Evolutionary conservation across 2,329 filamentous ascomycete genomes (phyloP).

Genomic region (Penicillium sp.): DNA sequence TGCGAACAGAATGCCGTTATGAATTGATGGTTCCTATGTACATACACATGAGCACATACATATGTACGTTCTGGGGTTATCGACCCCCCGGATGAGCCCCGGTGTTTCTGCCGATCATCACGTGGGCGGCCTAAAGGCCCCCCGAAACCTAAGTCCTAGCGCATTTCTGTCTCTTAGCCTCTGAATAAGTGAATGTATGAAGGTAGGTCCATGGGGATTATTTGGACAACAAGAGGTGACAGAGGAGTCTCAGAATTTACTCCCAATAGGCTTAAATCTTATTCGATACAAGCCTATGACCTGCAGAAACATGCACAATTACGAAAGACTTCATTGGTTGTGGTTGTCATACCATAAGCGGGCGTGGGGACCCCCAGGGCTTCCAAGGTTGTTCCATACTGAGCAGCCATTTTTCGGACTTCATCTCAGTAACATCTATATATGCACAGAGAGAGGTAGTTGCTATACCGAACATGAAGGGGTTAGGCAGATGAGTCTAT

Average conservation of each 20-base stretch:
- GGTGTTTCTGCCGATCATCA: slow-evolving; percentile 8
- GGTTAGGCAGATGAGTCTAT: background rate
- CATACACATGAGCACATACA: background rate
- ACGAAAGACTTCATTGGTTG: background rate
- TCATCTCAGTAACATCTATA: background rate
- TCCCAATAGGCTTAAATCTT: background rate
- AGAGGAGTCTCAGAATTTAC: no score
- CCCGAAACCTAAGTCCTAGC: background rate
- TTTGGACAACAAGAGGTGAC: background rate
- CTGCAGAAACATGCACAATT: background rate
- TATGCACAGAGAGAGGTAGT: background rate
- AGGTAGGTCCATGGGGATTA: slow-evolving; percentile 3
- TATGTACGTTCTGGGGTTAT: background rate
- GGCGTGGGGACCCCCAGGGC: background rate
- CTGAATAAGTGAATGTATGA: background rate
- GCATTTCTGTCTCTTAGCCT: background rate
- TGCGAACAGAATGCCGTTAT: slow-evolving; percentile 9
- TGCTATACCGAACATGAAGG: background rate
- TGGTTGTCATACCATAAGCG: background rate
- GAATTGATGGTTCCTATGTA: slow-evolving; percentile 1
- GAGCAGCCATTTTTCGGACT: background rate
- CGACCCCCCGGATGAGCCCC: slow-evolving; percentile 2
- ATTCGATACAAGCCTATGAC: background rate
- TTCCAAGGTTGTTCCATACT: background rate
- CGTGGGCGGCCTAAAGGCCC: slow-evolving; percentile 4